These are phyloP conservation scores for Trametes elegans DNA, from an alignment of 768 basidiomycete genomes.

Conservation along the genomic window DNA sequence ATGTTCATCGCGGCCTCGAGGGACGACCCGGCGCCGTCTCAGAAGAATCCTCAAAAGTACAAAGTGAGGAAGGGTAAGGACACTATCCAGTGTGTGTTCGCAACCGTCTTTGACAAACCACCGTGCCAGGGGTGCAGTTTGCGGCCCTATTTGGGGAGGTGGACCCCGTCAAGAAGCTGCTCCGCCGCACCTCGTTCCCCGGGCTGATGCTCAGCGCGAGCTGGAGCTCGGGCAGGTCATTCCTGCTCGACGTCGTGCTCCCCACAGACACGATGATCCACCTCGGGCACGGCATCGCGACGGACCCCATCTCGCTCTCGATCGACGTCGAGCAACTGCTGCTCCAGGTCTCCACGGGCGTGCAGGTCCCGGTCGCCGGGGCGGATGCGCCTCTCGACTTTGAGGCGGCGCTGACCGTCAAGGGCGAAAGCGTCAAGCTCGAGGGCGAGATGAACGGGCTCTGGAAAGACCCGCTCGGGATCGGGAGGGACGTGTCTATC, in stretches of 20 bases:
- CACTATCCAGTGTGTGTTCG: not conserved
- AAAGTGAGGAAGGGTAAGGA: not conserved
- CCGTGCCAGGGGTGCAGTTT: not conserved
- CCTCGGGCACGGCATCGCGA: not conserved
- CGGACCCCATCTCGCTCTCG: not conserved
- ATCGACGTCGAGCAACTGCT: not conserved
- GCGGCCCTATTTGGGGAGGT: not conserved
- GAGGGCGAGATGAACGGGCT: not conserved
- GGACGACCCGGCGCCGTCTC: not conserved
- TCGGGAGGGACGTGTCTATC: not conserved
- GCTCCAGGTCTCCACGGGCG: not conserved
- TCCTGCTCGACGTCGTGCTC: not conserved
- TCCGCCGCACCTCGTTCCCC: not conserved
- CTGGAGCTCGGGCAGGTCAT: not conserved
- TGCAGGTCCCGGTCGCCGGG: not conserved
- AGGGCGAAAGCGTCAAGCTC: not conserved
- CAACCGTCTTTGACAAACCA: not conserved
- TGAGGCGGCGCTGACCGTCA: not conserved
- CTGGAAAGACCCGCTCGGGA: not conserved
- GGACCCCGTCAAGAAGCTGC: not conserved
- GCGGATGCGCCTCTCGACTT: not conserved
- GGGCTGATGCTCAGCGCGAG: not conserved
- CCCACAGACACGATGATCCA: not conserved
- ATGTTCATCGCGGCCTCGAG: not conserved
- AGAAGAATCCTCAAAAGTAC: not conserved